Conservation (phyloP, 495 filamentous ascomycete species). For the Massariosphaeria phaeospora region DNA sequence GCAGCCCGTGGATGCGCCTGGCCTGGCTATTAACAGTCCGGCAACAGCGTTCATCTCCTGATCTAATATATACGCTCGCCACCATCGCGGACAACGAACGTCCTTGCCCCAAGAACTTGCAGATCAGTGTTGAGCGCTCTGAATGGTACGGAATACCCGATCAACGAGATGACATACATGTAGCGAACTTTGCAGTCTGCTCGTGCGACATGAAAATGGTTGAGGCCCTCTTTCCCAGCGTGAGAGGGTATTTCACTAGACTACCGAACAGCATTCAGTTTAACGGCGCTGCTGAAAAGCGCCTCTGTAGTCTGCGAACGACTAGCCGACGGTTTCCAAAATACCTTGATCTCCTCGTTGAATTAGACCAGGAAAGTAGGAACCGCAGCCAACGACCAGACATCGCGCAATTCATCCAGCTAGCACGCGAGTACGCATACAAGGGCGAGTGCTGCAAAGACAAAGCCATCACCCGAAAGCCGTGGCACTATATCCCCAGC, state of each 20-base stretch:
- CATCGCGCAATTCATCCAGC: conserved; percentile 46
- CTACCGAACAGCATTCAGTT: conserved; percentile 23
- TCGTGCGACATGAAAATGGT: conserved; percentile 35
- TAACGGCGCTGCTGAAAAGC: conserved; percentile 3
- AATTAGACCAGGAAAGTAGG: conserved; percentile 48
- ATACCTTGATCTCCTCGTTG: conserved; percentile 60
- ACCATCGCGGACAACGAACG: conserved; percentile 41
- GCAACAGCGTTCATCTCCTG: conserved; percentile 49
- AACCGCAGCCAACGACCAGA: conserved; percentile 43
- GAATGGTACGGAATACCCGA: conserved; percentile 63
- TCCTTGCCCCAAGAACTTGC: conserved; percentile 51
- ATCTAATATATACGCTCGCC: conserved; percentile 52
- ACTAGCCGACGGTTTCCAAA: conserved; percentile 44
- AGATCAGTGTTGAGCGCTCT: conserved; percentile 41
- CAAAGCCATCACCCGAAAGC: conserved; percentile 43
- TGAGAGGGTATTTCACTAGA: conserved; percentile 36
- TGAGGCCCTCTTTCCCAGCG: conserved; percentile 38
- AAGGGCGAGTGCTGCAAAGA: conserved; percentile 55
- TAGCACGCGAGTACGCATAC: conserved; percentile 49
- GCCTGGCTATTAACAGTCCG: conserved; percentile 62
- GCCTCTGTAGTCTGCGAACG: conserved; percentile 32
- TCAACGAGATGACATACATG: conserved; percentile 44
- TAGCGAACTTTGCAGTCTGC: conserved; percentile 52
- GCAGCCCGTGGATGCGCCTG: conserved; percentile 60
- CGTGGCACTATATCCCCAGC: conserved; percentile 60